Conservation (phyloP, 176 grass and related monocot species). For the Calamus simplicifolius region DNA sequence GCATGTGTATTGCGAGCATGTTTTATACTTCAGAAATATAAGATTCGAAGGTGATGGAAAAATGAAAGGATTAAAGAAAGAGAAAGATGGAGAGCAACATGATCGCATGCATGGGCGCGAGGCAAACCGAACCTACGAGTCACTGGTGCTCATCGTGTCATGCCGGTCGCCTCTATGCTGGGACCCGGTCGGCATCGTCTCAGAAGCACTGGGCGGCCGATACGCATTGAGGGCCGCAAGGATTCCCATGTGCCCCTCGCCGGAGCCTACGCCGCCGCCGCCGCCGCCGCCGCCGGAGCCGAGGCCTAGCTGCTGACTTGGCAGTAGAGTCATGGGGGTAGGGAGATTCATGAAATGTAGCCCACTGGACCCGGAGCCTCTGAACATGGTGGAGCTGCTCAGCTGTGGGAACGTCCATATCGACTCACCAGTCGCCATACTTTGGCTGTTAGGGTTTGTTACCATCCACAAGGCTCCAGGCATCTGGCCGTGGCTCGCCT, state of each 20-base stretch:
- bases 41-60: constrained; percentile 19
- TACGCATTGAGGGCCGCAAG: constrained; percentile 80
- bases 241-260: constrained; percentile 83
- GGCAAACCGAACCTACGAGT: constrained; percentile 45
- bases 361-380: constrained; percentile 61
- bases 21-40: not conserved
- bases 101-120: not conserved
- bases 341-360: constrained; percentile 99
- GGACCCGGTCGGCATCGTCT: constrained; percentile 19
- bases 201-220: constrained; percentile 42
- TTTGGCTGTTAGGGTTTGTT: constrained; percentile 17
- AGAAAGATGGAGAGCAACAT: constrained; percentile 45
- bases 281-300: constrained; percentile 19
- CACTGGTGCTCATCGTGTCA: constrained; percentile 88
- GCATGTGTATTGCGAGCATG: constrained; percentile 1
- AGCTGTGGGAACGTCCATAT: constrained; percentile 17
- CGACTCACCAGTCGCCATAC: not conserved
- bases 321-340: constrained; percentile 69
- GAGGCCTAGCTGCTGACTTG: constrained; percentile 77
- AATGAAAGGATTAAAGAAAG: constrained; percentile 41
- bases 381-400: constrained; percentile 43
- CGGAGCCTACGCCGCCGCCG: constrained; percentile 6
- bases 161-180: constrained; percentile 57
- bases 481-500: constrained; percentile 6
- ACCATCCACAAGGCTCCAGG: constrained; percentile 20